phyloP scores from a whole-genome alignment of 805 yeast species.

The Candida argentea region DNA sequence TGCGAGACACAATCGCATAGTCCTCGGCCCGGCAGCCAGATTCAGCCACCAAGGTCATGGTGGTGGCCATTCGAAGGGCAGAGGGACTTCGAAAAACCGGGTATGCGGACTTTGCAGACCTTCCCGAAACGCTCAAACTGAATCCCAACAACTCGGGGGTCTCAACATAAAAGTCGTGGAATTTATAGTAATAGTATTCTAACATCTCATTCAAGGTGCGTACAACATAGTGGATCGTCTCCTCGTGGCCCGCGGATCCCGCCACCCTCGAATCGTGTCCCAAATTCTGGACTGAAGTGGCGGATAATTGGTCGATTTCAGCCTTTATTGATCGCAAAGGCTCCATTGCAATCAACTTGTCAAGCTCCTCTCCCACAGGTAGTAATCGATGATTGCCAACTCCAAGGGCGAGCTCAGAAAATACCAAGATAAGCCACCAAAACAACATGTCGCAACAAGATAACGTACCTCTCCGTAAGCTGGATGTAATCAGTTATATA shows the following conservation, averaged over 20 bases:
- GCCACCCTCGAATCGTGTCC: slow-evolving; percentile 91
- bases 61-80: slow-evolving; percentile 44
- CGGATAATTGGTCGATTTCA: too few species aligned
- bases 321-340: too few species aligned
- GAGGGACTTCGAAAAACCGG: slow-evolving; percentile 74
- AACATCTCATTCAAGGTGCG: slow-evolving; percentile 44
- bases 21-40: slow-evolving; percentile 69
- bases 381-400: too few species aligned
- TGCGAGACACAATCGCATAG: slow-evolving; percentile 37
- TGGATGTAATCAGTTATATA: too few species aligned
- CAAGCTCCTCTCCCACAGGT: too few species aligned
- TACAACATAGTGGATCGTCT: slow-evolving; percentile 61
- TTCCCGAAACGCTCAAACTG: slow-evolving; percentile 47
- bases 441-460: too few species aligned
- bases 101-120: slow-evolving; percentile 35
- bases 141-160: slow-evolving; percentile 53
- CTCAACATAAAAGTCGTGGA: slow-evolving; percentile 68
- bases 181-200: slow-evolving; percentile 48
- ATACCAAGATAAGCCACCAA: too few species aligned
- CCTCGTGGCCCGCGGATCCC: slow-evolving; percentile 84
- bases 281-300: too few species aligned
- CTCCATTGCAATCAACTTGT: too few species aligned
- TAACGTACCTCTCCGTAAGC: too few species aligned
- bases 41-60: slow-evolving; percentile 48
- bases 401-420: too few species aligned